A percentile compares a stretch with the other conserved stretches of the same genome.
Evolutionary conservation across 202 grass and related monocot species (phyloP).

Genomic region (Zoysia matrella): DNA sequence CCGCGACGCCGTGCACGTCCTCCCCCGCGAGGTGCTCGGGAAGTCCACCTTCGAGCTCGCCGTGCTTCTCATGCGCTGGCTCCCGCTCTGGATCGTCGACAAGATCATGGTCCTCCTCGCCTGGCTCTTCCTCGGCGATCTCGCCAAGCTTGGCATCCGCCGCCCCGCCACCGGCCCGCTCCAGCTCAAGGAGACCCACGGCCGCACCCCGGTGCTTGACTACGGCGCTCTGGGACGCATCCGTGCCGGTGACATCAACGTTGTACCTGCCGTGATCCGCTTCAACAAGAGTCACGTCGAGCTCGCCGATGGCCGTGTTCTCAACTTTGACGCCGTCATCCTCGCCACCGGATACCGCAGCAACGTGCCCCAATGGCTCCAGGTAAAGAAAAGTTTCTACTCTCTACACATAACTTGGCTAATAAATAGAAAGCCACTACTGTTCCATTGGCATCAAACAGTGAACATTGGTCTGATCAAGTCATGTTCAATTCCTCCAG

Average conservation of each 20-base stretch:
- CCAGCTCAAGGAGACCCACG: slow-evolving; percentile 66
- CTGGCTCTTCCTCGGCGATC: slow-evolving; percentile 69
- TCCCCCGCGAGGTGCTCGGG: slow-evolving; percentile 72
- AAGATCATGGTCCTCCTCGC: slow-evolving; percentile 68
- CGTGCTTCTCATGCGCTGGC: slow-evolving; percentile 69
- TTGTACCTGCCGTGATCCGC: slow-evolving; percentile 53
- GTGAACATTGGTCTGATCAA: slow-evolving; percentile 14
- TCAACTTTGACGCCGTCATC: slow-evolving; percentile 72
- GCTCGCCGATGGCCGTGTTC: slow-evolving; percentile 56
- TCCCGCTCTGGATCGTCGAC: slow-evolving; percentile 88
- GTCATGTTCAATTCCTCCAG: slow-evolving; percentile 35
- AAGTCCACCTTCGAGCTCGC: slow-evolving; percentile 85
- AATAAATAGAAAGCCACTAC: too few relatives aligned
- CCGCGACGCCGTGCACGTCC: slow-evolving; percentile 79
- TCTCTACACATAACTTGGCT: too few relatives aligned
- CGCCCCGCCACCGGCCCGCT: slow-evolving; percentile 70
- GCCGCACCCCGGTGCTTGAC: slow-evolving; percentile 79
- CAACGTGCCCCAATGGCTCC: slow-evolving; percentile 80
- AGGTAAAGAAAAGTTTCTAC: slow-evolving; percentile 45
- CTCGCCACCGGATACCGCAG: slow-evolving; percentile 82
- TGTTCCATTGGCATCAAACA: too few relatives aligned
- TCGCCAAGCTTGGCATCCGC: slow-evolving; percentile 58
- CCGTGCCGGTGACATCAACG: slow-evolving; percentile 56
- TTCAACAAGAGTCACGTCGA: slow-evolving; percentile 55
- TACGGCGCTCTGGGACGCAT: slow-evolving; percentile 61